Conservation (phyloP, 352 stramenopile genomes). For the Stramenopiles sp. region DNA sequence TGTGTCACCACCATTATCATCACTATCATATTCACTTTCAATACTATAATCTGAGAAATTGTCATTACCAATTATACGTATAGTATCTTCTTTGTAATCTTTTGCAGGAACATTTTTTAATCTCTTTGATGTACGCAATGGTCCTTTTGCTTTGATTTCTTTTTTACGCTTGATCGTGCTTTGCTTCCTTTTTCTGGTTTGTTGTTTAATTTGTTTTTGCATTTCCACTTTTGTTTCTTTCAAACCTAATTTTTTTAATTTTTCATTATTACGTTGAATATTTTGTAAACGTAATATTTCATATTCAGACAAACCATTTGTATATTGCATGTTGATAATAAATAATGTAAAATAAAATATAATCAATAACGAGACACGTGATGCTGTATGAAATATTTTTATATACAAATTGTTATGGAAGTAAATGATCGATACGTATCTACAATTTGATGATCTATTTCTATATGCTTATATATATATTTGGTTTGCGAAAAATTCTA, state of each 20-base stretch:
- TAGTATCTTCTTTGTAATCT: not conserved
- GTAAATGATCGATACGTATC: too few species aligned
- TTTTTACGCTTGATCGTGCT: not conserved
- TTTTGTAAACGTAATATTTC: not conserved
- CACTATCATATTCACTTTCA: not conserved
- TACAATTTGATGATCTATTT: too few species aligned
- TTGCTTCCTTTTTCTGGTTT: not conserved
- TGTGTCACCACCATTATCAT: not conserved
- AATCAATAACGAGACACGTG: too few species aligned
- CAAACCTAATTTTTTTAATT: not conserved
- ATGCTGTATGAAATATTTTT: too few species aligned
- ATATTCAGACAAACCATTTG: not conserved
- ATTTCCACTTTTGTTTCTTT: not conserved
- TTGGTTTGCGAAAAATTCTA: too few species aligned
- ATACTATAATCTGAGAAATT: not conserved
- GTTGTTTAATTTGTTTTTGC: not conserved
- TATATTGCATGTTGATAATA: not conserved
- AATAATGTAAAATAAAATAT: too few species aligned
- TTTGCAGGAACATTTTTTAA: constrained; percentile 1
- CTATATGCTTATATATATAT: too few species aligned
- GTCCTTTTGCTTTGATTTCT: not conserved
- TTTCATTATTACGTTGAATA: not conserved
- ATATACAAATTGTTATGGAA: too few species aligned
- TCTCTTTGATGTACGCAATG: not conserved
- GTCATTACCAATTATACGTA: not conserved